phyloP scores from a whole-genome alignment of 2,329 filamentous ascomycete species.

The Pseudogymnoascus sp. region DNA sequence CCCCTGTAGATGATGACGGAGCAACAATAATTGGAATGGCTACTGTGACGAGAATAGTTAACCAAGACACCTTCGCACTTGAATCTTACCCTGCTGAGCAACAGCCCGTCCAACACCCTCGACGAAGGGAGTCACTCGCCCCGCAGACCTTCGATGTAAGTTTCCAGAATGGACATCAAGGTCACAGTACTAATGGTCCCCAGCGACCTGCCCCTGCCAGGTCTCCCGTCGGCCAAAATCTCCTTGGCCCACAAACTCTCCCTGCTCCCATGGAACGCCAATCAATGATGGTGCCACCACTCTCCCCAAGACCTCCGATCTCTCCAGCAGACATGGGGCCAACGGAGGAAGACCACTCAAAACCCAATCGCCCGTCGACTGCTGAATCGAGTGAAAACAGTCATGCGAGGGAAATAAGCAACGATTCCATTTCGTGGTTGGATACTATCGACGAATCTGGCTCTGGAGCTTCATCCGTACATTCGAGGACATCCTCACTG shows the following conservation, averaged over 20 bases:
- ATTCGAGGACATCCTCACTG: slow-evolving; percentile 68
- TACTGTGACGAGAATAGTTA: slow-evolving; percentile 42
- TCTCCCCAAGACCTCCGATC: slow-evolving; percentile 54
- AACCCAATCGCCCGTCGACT: slow-evolving; percentile 23
- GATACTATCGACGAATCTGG: slow-evolving; percentile 88
- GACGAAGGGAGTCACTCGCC: slow-evolving; percentile 28
- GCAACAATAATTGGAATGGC: slow-evolving; percentile 43
- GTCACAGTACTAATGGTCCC: slow-evolving; percentile 21
- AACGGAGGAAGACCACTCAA: slow-evolving; percentile 4
- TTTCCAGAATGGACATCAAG: slow-evolving; percentile 16
- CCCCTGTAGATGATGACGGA: slow-evolving; percentile 36
- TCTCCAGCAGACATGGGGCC: slow-evolving; percentile 33
- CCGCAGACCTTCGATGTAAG: slow-evolving; percentile 23
- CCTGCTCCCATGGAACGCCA: slow-evolving; percentile 45
- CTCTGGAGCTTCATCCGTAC: slow-evolving; percentile 70
- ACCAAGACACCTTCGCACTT: slow-evolving; percentile 28
- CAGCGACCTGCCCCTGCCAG: slow-evolving; percentile 16
- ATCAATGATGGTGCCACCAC: slow-evolving; percentile 58
- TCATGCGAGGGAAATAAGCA: slow-evolving; percentile 55
- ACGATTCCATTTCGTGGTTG: slow-evolving; percentile 84
- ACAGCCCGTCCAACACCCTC: slow-evolving; percentile 23
- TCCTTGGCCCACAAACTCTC: slow-evolving; percentile 24
- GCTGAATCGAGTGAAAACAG: slow-evolving; percentile 26
- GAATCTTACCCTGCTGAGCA: slow-evolving; percentile 21
- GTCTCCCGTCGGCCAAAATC: slow-evolving; percentile 17